Conservation (phyloP, 192 early-diverging fungal species). For the Rhizoclosmatium sp. region DNA sequence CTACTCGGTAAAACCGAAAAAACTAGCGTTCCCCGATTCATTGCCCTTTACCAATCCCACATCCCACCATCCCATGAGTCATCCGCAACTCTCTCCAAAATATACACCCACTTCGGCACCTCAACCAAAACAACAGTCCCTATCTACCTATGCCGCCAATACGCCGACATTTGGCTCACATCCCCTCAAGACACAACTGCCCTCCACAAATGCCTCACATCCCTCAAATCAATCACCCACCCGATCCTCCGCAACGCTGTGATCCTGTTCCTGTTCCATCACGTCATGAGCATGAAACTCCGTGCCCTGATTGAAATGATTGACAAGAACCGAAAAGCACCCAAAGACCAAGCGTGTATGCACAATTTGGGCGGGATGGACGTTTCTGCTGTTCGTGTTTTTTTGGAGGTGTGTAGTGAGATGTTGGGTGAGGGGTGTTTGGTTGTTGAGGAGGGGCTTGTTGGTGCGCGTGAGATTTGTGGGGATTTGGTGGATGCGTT, state of each 20-base stretch:
- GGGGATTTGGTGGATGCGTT: constrained; percentile 36
- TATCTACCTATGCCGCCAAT: not conserved
- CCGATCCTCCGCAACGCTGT: constrained; percentile 13
- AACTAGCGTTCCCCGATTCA: constrained; percentile 18
- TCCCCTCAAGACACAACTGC: not conserved
- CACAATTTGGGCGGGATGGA: constrained; percentile 19
- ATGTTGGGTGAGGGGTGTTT: constrained; percentile 7
- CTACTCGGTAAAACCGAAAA: not conserved
- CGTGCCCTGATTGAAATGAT: constrained; percentile 18
- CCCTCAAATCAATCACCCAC: not conserved
- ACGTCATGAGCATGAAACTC: not conserved
- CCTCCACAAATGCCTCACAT: not conserved
- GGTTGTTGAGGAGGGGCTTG: constrained; percentile 35
- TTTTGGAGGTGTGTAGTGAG: not conserved
- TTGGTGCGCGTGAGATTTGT: constrained; percentile 22
- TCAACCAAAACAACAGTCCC: not conserved
- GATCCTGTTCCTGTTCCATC: constrained; percentile 6
- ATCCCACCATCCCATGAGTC: not conserved
- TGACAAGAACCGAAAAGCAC: constrained; percentile 8
- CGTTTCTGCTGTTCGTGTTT: not conserved
- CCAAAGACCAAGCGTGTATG: constrained; percentile 8
- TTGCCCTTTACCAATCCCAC: constrained; percentile 11
- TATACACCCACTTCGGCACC: constrained; percentile 13
- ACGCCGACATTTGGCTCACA: constrained; percentile 12
- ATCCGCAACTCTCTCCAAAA: not conserved